Evolutionary conservation across 768 basidiomycete species (phyloP).

Genomic region (Cyathus striatus): DNA sequence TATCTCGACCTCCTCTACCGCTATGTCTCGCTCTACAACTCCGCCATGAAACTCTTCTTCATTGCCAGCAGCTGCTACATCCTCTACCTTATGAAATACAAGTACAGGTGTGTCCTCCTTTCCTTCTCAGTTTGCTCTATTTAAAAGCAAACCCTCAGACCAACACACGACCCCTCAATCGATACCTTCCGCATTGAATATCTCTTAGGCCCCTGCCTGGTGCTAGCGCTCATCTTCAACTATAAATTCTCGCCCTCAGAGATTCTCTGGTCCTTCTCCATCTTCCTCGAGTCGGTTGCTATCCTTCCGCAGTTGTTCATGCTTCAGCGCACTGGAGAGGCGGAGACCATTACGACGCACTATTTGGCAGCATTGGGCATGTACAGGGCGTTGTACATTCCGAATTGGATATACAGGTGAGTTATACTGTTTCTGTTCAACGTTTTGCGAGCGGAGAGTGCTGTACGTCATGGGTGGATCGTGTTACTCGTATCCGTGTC

Average conservation of each 20-base stretch:
- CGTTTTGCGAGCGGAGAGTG: neutral
- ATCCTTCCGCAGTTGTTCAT: slow-evolving; percentile 97
- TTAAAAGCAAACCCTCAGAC: slow-evolving; percentile 36
- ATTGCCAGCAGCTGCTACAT: slow-evolving; percentile 83
- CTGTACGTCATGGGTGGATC: too few species aligned
- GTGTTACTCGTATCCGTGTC: too few species aligned
- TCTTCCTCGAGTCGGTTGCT: slow-evolving; percentile 92
- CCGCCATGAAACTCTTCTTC: slow-evolving; percentile 95
- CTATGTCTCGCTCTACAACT: slow-evolving; percentile 89
- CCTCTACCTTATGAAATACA: slow-evolving; percentile 88
- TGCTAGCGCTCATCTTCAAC: slow-evolving; percentile 85
- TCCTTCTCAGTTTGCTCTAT: neutral
- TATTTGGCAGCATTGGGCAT: slow-evolving; percentile 91
- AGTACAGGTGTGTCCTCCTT: slow-evolving; percentile 63
- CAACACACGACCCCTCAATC: slow-evolving; percentile 94
- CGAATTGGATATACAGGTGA: slow-evolving; percentile 98
- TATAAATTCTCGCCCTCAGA: slow-evolving; percentile 72
- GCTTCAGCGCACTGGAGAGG: slow-evolving; percentile 95
- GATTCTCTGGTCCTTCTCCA: slow-evolving; percentile 94
- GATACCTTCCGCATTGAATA: slow-evolving; percentile 96
- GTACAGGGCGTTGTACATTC: slow-evolving; percentile 92
- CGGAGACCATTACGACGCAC: slow-evolving; percentile 96
- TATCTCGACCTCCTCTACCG: slow-evolving; percentile 86
- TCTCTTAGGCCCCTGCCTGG: slow-evolving; percentile 72
- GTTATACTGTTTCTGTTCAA: slow-evolving; percentile 17